Evolutionary conservation across 2,329 filamentous ascomycete species (phyloP).

Genomic region (Ilyonectria robusta): DNA sequence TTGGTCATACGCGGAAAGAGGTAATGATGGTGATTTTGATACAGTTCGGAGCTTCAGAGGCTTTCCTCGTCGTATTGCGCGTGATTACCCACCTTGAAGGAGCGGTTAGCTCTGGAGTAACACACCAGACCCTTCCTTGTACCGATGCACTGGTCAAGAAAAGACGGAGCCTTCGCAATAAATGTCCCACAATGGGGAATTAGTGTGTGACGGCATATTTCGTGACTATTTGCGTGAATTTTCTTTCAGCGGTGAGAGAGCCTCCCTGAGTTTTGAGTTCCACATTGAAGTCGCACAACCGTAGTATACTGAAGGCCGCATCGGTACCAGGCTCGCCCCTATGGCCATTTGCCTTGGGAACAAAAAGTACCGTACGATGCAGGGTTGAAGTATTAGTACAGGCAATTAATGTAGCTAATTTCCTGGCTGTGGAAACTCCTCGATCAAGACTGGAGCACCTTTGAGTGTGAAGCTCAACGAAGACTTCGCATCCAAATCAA

Average conservation of each 20-base stretch:
- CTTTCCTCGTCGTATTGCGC: background rate
- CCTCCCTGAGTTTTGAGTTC: background rate
- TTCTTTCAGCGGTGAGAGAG: background rate
- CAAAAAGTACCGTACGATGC: background rate
- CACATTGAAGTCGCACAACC: background rate
- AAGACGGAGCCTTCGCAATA: background rate
- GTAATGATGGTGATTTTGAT: background rate
- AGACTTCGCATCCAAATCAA: background rate
- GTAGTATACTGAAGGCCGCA: background rate
- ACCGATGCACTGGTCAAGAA: background rate
- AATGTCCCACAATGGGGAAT: background rate
- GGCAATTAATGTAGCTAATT: background rate
- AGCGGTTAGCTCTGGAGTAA: background rate
- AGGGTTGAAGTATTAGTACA: background rate
- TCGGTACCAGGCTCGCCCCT: background rate
- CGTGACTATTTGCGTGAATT: background rate
- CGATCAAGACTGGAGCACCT: background rate
- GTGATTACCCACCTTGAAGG: background rate
- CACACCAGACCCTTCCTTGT: background rate
- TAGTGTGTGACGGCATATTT: background rate
- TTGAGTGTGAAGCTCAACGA: background rate
- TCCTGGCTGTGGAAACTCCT: background rate
- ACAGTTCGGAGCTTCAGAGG: background rate
- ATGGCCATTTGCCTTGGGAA: background rate
- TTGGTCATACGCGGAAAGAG: background rate